Evolutionary conservation across 2,329 filamentous ascomycete species (phyloP), one percentile per base, ranked within the genome.

Genomic region (Alternaria triticina): DNA sequence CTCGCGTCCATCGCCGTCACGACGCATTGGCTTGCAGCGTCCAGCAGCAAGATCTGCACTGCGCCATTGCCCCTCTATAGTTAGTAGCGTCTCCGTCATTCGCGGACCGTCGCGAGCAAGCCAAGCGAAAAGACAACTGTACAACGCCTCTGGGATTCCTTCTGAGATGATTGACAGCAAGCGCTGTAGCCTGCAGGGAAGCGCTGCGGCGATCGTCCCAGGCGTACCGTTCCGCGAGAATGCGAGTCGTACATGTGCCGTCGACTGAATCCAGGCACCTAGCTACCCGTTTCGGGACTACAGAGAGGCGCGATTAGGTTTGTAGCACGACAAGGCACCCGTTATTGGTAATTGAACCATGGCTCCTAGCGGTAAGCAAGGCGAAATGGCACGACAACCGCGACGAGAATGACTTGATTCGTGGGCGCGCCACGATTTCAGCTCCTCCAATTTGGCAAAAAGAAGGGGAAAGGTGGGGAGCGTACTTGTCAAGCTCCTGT

Each of bases 321-420:
- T 50, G 25, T 30, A 47, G 28, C 22, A 59, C 57, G 13, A 51
- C 27, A 49, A 57, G 44, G 23, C 22, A 60, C 43, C 58, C 55
- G 54, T 58, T 59, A 62, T 62, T 68, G 65, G 65, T 45, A 69
- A 59, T 47, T 61, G 49, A 40, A 54, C 61, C 54, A 51, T 45
- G 56, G 50, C 44, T 57, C 33, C 52, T 67, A 59, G 60, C 54
- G 64, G 62, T 58, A 30, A 45, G 52, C 62, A 58, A 61, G 61
- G 61, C 61, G 54, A 68, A 23, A 55, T 45, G 62, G 49, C 55
- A 62, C 51, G 51, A 57, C 50, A n/a, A 50, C 40, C 23, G 50
- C 46, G 36, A 60, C 43, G 45, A 47, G 56, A 30, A 40, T 65
- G n/a, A 10, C 62, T 64, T 65, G 62, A 66, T 68, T 68, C 61